These are phyloP conservation scores for Hemisphaericaspora xylofermentans DNA, from an alignment of 1,139 yeast species.

Conservation along the genomic window DNA sequence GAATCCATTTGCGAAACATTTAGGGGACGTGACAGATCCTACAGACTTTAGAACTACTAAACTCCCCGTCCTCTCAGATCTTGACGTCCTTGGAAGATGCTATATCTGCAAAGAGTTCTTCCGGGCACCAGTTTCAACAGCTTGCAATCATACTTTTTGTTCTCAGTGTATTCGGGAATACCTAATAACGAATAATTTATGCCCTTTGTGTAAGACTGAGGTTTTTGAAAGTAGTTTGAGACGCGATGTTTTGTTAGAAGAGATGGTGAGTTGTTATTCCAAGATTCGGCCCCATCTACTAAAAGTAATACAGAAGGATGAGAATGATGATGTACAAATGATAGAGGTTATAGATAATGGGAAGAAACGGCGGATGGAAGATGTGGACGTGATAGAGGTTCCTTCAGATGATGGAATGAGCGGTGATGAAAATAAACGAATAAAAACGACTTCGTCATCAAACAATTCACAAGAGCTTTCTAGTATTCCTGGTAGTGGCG, in stretches of 20 bases:
- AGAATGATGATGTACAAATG: conserved; percentile 4
- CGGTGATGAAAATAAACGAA: conserved; percentile 3
- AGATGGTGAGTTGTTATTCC: conserved; percentile 58
- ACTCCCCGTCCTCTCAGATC: conserved; percentile 55
- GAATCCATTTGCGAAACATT: conserved; percentile 7
- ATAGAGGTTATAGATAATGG: background rate
- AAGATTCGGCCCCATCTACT: conserved; percentile 42
- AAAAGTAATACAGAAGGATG: conserved; percentile 18
- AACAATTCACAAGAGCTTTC: conserved; percentile 1
- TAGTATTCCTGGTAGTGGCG: conserved; percentile 11
- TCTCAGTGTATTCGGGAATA: conserved; percentile 83
- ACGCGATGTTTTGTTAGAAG: conserved; percentile 72
- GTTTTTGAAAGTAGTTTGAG: conserved; percentile 70
- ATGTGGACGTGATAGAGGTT: conserved; percentile 8
- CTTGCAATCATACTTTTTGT: conserved; percentile 90
- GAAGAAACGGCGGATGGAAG: conserved; percentile 3
- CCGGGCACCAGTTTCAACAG: conserved; percentile 78
- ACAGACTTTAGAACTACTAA: conserved; percentile 61
- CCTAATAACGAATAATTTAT: conserved; percentile 55
- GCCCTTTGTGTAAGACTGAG: conserved; percentile 80
- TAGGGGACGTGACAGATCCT: conserved; percentile 50
- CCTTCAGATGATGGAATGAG: conserved; percentile 5
- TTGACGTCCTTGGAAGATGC: conserved; percentile 77
- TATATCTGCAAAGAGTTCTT: conserved; percentile 89
- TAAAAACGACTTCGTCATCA: conserved; percentile 1